Evolutionary conservation across 2,329 filamentous ascomycete species (phyloP).

Genomic region (Verticillium longisporum): DNA sequence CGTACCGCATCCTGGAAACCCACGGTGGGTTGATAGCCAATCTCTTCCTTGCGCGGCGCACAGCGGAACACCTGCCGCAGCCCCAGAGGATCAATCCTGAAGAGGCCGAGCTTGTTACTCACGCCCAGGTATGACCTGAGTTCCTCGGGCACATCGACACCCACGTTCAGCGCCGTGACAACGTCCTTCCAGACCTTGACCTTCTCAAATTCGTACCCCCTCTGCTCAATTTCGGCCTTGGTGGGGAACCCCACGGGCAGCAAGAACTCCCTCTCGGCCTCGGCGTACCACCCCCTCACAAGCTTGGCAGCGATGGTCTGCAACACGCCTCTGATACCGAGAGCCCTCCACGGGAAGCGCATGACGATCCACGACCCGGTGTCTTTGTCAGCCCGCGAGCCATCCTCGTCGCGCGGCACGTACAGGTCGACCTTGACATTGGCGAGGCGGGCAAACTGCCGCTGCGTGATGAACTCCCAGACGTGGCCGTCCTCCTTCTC

Average conservation of each 20-base stretch:
- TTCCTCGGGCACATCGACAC: constrained; percentile 52
- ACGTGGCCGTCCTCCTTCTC: constrained; percentile 32
- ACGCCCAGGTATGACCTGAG: constrained; percentile 60
- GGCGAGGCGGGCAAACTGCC: constrained; percentile 64
- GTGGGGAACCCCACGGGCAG: constrained; percentile 59
- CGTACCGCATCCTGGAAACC: constrained; percentile 66
- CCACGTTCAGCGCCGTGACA: constrained; percentile 48
- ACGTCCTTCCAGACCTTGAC: constrained; percentile 60
- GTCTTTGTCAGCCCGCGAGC: constrained; percentile 32
- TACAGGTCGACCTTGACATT: constrained; percentile 62
- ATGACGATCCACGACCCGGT: constrained; percentile 57
- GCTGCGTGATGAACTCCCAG: constrained; percentile 68
- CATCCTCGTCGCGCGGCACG: constrained; percentile 47
- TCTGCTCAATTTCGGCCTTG: constrained; percentile 46
- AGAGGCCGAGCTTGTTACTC: constrained; percentile 58
- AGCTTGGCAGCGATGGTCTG: constrained; percentile 44
- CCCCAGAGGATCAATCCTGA: constrained; percentile 55
- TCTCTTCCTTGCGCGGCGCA: constrained; percentile 49
- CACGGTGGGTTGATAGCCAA: constrained; percentile 58
- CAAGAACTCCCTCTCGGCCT: constrained; percentile 57
- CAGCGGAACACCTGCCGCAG: constrained; percentile 53
- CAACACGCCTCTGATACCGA: constrained; percentile 39
- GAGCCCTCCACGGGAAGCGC: constrained; percentile 55
- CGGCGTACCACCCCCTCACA: constrained; percentile 36
- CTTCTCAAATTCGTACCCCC: constrained; percentile 52